phyloP scores from a whole-genome alignment of 768 basidiomycete species.

The Kwoniella dendrophila region DNA sequence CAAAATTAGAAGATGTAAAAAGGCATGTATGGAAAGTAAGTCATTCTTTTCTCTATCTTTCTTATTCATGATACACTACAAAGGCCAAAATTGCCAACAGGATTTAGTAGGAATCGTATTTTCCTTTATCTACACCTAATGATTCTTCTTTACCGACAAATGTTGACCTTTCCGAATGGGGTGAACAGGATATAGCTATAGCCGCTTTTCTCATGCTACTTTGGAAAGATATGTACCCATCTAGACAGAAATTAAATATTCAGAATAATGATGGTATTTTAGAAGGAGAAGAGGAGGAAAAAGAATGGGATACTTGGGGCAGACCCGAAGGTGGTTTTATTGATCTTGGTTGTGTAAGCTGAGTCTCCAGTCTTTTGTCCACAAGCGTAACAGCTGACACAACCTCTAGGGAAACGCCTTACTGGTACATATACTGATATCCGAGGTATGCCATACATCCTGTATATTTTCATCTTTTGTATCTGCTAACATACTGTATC shows the following conservation, averaged over 20 bases:
- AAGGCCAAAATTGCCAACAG: too few species aligned
- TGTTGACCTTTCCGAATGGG: conserved; percentile 40
- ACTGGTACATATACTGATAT: conserved; percentile 78
- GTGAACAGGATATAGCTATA: conserved; percentile 81
- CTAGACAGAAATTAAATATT: neutral
- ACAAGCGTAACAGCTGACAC: conserved; percentile 1
- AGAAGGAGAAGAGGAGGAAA: conserved; percentile 38
- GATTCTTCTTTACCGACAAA: conserved; percentile 10
- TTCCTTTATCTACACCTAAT: conserved; percentile 8
- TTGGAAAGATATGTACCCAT: conserved; percentile 74
- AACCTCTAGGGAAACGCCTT: conserved; percentile 81
- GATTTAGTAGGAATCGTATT: neutral
- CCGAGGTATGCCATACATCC: conserved; percentile 60
- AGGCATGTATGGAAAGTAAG: conserved; percentile 54
- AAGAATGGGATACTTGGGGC: conserved; percentile 72
- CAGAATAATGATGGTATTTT: neutral
- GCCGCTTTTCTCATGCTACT: conserved; percentile 89
- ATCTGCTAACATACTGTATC: neutral
- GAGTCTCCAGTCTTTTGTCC: neutral
- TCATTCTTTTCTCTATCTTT: neutral
- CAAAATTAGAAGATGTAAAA: conserved; percentile 54
- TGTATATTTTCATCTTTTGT: neutral
- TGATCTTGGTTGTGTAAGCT: conserved; percentile 72
- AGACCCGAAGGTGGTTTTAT: conserved; percentile 82
- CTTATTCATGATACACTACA: neutral